Conservation (phyloP, 1,284 basidiomycete genomes). For the Coniophora puteana region DNA sequence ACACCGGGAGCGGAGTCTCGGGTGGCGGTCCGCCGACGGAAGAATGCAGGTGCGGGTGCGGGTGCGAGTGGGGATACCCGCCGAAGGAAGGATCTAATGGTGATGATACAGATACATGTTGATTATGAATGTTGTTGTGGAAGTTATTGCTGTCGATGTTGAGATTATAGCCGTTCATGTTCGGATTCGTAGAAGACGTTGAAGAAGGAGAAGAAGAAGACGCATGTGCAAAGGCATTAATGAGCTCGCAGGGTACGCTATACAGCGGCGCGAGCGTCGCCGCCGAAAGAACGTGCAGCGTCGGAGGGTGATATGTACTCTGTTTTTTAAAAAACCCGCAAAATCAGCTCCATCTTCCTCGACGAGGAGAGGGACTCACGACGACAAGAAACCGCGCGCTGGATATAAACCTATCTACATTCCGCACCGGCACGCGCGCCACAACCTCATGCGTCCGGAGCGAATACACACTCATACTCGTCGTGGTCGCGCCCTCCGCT, state of each 20-base stretch:
- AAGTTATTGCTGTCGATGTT: slow-evolving; percentile 36
- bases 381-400: slow-evolving; percentile 51
- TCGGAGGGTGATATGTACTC: slow-evolving; percentile 55
- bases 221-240: too few species aligned
- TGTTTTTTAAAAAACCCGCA: slow-evolving; percentile 20
- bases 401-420: slow-evolving; percentile 45
- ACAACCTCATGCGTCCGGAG: slow-evolving; percentile 52
- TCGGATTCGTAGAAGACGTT: slow-evolving; percentile 22
- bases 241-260: slow-evolving; percentile 48
- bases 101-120: slow-evolving; percentile 9
- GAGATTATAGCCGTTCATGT: too few species aligned
- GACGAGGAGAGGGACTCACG: slow-evolving; percentile 37
- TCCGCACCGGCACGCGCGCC: slow-evolving; percentile 42
- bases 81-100: slow-evolving; percentile 7
- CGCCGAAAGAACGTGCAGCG: slow-evolving; percentile 55
- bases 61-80: too few species aligned
- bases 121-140: slow-evolving; percentile 29
- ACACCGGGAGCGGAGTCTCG: slow-evolving; percentile 40
- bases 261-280: slow-evolving; percentile 48
- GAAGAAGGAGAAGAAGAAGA: slow-evolving; percentile 34
- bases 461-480: slow-evolving; percentile 61
- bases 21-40: slow-evolving; percentile 8
- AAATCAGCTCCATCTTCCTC: background rate
- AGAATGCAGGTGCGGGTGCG: too few species aligned
- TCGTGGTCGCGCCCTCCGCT: slow-evolving; percentile 25